These are phyloP conservation scores for Xylaria sp. DNA, from an alignment of 2,329 filamentous ascomycete species.

Conservation along the genomic window DNA sequence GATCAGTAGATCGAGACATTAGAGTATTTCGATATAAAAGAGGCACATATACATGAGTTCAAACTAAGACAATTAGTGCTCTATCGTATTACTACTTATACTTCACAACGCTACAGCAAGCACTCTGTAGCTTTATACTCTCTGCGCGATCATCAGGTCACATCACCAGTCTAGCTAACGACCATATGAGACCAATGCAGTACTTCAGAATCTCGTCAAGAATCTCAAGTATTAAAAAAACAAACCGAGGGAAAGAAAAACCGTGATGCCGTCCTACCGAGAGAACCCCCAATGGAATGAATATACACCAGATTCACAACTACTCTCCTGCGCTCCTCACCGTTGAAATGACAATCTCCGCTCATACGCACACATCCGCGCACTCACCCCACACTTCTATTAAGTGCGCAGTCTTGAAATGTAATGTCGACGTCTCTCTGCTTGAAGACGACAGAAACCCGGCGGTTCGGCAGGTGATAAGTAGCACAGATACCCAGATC, in stretches of 20 bases:
- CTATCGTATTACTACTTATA: constrained; percentile 46
- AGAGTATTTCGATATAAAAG: not conserved
- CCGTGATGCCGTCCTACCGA: constrained; percentile 44
- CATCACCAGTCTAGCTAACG: constrained; percentile 34
- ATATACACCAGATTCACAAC: constrained; percentile 42
- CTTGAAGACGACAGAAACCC: constrained; percentile 9
- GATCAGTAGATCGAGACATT: not conserved
- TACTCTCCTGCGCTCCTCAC: constrained; percentile 29
- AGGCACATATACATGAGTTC: constrained; percentile 5
- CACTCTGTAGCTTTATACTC: constrained; percentile 39
- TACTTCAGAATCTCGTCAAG: constrained; percentile 40
- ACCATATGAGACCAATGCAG: constrained; percentile 40
- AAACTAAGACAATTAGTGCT: constrained; percentile 38
- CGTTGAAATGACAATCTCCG: constrained; percentile 25
- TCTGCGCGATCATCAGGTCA: constrained; percentile 31
- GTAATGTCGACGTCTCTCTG: not conserved
- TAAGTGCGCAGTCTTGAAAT: constrained; percentile 9
- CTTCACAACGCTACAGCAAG: constrained; percentile 37
- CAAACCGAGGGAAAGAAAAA: constrained; percentile 22
- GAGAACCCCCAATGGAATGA: constrained; percentile 46
- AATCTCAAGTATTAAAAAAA: constrained; percentile 50
- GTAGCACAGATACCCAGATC: constrained; percentile 31
- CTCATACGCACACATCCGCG: constrained; percentile 14
- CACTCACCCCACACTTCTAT: constrained; percentile 3
- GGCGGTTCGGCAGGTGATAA: constrained; percentile 18